Evolutionary conservation across 305 asterid species (phyloP).

Genomic region (Fraxinus dipetala): DNA sequence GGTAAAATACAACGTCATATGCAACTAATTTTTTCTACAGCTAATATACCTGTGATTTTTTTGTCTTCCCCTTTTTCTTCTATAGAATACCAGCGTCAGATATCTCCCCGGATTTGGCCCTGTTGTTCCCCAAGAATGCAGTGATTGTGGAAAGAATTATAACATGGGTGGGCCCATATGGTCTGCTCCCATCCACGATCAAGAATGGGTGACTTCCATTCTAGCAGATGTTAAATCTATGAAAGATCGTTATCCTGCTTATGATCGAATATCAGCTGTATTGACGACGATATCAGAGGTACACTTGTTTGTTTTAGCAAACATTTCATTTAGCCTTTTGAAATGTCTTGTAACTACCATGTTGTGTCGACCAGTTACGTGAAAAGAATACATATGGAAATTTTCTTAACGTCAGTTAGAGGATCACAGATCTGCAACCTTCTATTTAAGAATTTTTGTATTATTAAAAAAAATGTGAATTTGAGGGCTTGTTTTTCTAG

Average conservation of each 20-base stretch:
- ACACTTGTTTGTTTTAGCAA: slow-evolving; percentile 15
- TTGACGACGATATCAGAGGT: slow-evolving; percentile 96
- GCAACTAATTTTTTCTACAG: not conserved
- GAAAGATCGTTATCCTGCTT: slow-evolving; percentile 85
- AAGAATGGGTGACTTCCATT: slow-evolving; percentile 82
- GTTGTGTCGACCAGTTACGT: not conserved
- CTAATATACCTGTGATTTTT: slow-evolving; percentile 1
- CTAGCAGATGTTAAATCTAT: slow-evolving; percentile 65
- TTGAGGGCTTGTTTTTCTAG: not conserved
- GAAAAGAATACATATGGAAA: not conserved
- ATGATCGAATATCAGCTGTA: slow-evolving; percentile 68
- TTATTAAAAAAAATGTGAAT: not conserved
- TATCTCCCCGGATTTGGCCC: slow-evolving; percentile 97
- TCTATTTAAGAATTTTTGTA: not conserved
- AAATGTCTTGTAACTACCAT: not conserved
- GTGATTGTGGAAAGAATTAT: slow-evolving; percentile 88
- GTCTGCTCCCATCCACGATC: slow-evolving; percentile 97
- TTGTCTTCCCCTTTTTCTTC: not conserved
- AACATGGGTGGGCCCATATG: slow-evolving; percentile 99
- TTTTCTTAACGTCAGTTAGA: not conserved
- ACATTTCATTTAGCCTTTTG: not conserved
- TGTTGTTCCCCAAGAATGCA: slow-evolving; percentile 76
- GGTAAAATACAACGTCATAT: not conserved
- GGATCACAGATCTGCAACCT: not conserved
- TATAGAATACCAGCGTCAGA: slow-evolving; percentile 71